phyloP scores from a whole-genome alignment of 2,329 filamentous ascomycete species.

The Calcarisporium arbuscula region DNA sequence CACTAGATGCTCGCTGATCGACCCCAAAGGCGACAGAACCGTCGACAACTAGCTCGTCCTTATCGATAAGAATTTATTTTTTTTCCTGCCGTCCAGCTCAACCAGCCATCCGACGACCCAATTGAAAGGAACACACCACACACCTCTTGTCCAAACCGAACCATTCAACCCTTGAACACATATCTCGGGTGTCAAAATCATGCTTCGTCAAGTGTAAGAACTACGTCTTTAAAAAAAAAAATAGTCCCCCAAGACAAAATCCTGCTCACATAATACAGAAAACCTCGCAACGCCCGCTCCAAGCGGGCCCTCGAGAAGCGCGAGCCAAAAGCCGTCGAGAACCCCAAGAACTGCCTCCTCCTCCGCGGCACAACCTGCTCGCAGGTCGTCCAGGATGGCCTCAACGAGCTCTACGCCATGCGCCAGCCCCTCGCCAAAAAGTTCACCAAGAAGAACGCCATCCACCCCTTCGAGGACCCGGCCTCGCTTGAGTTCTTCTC shows the following conservation, averaged over 20 bases:
- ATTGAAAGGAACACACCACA: conserved; percentile 11
- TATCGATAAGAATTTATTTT: conserved; percentile 31
- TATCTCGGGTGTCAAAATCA: conserved; percentile 19
- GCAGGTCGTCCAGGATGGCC: conserved; percentile 72
- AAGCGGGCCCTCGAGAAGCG: conserved; percentile 93
- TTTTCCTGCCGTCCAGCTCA: conserved; percentile 6
- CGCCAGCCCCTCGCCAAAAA: conserved; percentile 81
- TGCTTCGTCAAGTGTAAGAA: conserved; percentile 45
- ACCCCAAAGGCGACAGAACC: no score
- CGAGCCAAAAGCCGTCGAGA: conserved; percentile 82
- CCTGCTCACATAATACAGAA: no score
- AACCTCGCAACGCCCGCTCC: conserved; percentile 71
- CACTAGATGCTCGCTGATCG: no score
- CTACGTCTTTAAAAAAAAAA: no score
- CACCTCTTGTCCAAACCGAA: no score
- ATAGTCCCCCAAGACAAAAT: no score
- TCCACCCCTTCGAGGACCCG: conserved; percentile 90
- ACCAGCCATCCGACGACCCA: conserved; percentile 2
- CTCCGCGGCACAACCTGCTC: conserved; percentile 83
- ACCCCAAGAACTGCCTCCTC: conserved; percentile 84
- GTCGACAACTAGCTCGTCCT: no score
- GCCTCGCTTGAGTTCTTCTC: conserved; percentile 89
- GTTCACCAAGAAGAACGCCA: conserved; percentile 94
- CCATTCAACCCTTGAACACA: conserved; percentile 11
- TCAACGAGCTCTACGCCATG: conserved; percentile 78